phyloP scores from a whole-genome alignment of 2,329 filamentous ascomycete species.

The Pyrenochaeta sp. region DNA sequence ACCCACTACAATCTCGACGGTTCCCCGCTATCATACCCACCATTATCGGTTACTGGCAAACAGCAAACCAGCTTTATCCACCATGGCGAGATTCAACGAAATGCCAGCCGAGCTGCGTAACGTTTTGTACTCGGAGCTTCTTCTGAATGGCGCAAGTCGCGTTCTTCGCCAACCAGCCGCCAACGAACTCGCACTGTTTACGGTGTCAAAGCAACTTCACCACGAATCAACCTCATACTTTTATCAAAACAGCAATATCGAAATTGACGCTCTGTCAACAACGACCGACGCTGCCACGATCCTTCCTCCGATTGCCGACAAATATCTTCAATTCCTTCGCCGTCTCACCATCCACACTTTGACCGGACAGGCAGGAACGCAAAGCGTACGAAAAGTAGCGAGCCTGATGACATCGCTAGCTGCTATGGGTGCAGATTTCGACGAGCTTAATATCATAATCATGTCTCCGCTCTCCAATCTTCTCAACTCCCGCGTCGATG shows the following conservation, averaged over 20 bases:
- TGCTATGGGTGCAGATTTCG: slow-evolving; percentile 19
- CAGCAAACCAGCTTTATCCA: not conserved
- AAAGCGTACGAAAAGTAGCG: slow-evolving; percentile 13
- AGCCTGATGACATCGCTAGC: slow-evolving; percentile 16
- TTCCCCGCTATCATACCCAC: not conserved
- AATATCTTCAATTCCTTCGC: slow-evolving; percentile 27
- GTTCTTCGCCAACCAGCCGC: not conserved
- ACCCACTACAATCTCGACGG: not conserved
- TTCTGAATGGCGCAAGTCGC: slow-evolving; percentile 1
- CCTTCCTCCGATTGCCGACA: slow-evolving; percentile 26
- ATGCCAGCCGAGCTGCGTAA: slow-evolving; percentile 32
- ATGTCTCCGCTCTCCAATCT: slow-evolving; percentile 17
- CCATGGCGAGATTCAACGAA: slow-evolving; percentile 18
- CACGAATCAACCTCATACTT: slow-evolving; percentile 32
- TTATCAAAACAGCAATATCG: slow-evolving; percentile 26
- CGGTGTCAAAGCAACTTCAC: slow-evolving; percentile 24
- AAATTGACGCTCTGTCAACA: slow-evolving; percentile 5
- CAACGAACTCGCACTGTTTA: slow-evolving; percentile 19
- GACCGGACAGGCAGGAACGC: slow-evolving; percentile 5
- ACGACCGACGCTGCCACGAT: slow-evolving; percentile 15
- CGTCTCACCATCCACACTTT: slow-evolving; percentile 13
- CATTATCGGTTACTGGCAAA: not conserved
- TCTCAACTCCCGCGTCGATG: slow-evolving; percentile 25
- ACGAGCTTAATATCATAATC: slow-evolving; percentile 17
- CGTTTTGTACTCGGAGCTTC: slow-evolving; percentile 21